Evolutionary conservation across 2,329 filamentous ascomycete genomes (phyloP), one percentile per base, ranked within the genome.

Genomic region (Huntiella decipiens): DNA sequence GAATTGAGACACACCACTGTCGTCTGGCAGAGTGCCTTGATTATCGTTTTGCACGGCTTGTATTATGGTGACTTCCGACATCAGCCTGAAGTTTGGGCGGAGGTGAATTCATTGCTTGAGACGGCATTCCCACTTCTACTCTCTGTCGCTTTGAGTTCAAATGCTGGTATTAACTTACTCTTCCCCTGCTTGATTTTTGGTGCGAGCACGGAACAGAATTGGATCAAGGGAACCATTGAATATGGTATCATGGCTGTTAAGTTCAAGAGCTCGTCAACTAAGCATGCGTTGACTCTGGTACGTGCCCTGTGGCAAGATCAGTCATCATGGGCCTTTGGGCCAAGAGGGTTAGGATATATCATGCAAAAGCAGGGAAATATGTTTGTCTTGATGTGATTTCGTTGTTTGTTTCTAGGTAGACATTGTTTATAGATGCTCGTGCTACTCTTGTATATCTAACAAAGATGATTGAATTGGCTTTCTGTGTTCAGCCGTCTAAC

Each of bases 311-410:
- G 48, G 48, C 15, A 42, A 19, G 48, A 50, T 16, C 31, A 41
- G 3, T 33, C 39, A 11, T 36, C 39, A 7, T 35, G 44, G 31
- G 41, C 44, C 3, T 50, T 50, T 46, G 48, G 48, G 17, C 48
- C 48, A 17, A 39, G 48, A 44, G 44, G 48, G 3, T 22, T 50
- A 11, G 48, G 48, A 6, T 41, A 46, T 16, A 45, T 46, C 10
- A 50, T 50, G 48, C 46, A 44, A 16, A 50, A 50, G 17, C 44
- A 50, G 19, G 44, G 44, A 11, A 28, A 46, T n/a, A 39, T 50
- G 10, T 50, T 50, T 15, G 31, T 13, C 3, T 40, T 50, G 44
- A 44, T 42, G 7, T 50, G 37, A 50, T 36, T 36, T 36, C 5
- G 4, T 39, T 39, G 6, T 28, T 28, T 10, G 8, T 10, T 10